Conservation (phyloP, 495 filamentous ascomycete genomes). For the Neurospora hispaniola region DNA sequence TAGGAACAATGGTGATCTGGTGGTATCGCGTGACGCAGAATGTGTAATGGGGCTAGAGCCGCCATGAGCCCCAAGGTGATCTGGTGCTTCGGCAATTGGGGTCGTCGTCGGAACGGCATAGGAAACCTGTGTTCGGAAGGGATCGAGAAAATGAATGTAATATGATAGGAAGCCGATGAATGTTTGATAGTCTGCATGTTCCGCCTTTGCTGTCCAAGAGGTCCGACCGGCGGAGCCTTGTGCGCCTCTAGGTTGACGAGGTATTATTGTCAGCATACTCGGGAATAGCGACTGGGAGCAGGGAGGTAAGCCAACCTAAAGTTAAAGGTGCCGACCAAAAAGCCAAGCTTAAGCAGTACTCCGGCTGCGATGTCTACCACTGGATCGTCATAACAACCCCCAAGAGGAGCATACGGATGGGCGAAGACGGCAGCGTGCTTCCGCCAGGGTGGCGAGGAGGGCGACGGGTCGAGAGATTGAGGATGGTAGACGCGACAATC, state of each 20-base stretch:
- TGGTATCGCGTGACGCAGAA: neutral
- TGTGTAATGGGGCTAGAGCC: neutral
- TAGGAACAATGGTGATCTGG: slow-evolving; percentile 33
- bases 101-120: neutral
- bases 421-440: slow-evolving; percentile 67
- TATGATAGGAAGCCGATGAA: slow-evolving; percentile 66
- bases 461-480: slow-evolving; percentile 20
- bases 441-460: slow-evolving; percentile 25
- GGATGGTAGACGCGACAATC: slow-evolving; percentile 78
- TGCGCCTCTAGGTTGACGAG: slow-evolving; percentile 53
- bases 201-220: slow-evolving; percentile 74
- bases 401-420: slow-evolving; percentile 83
- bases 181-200: slow-evolving; percentile 70
- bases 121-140: slow-evolving; percentile 3
- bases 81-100: neutral
- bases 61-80: neutral
- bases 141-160: slow-evolving; percentile 47
- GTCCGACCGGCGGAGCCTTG: slow-evolving; percentile 64
- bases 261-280: neutral
- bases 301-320: slow-evolving; percentile 52
- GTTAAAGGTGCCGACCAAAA: slow-evolving; percentile 81
- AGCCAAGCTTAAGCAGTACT: slow-evolving; percentile 56
- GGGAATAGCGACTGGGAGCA: neutral
- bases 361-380: slow-evolving; percentile 54
- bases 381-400: slow-evolving; percentile 75